Base-by-base conservation (phyloP, 139 green algal genomes). In the Coelastrella sp. region DNA sequence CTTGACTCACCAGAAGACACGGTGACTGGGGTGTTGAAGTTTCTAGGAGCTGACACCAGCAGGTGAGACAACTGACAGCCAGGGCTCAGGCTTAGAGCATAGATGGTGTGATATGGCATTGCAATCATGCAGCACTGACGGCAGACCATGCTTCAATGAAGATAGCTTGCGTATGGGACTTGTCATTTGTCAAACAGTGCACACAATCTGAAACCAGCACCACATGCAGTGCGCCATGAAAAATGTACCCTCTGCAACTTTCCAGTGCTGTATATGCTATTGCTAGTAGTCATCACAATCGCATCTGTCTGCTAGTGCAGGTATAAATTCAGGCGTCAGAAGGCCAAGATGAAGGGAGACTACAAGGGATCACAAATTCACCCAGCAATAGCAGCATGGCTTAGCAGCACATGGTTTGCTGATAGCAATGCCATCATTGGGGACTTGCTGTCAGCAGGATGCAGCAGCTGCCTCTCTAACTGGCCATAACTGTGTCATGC, bases 41-140 rank as follows among this genome's bases (percentile, higher is more conserved):
- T 95, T 89, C 72, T 95, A 40, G 92, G 92, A 3, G 90, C 85
- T n/a, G 92, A 95, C 63, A 37, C 76, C 15, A 27, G 41, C 6
- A 73, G 80, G 37, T 92, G 75, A 25, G 75, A 7, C 13, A 23
- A n/a, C 7, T 30, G n/a, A 21, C 8, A n/a, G n/a, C 25, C 38
- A 38, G 50, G 13, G 32, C 25, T 6, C n/a, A 13, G 17, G 71
- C 13, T 30, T 30, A 6, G 37, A 25, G 4, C n/a, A 40, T 41
- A 43, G 13, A 11, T 1, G 13, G 13, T 1, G 48, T 15, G 13
- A 23, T 2, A 15, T 57, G 48, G 48, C 48, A 23, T 11, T 57
- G 48, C 48, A 57, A 15, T 23, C 48, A 57, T 57, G 48, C 17
- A 11, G 17, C 48, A 0, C 13, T 57, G 48, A 23, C 13, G 48